These are phyloP conservation scores for Diaporthe humulicola DNA, from an alignment of 2,329 filamentous ascomycete species.

Conservation along the genomic window DNA sequence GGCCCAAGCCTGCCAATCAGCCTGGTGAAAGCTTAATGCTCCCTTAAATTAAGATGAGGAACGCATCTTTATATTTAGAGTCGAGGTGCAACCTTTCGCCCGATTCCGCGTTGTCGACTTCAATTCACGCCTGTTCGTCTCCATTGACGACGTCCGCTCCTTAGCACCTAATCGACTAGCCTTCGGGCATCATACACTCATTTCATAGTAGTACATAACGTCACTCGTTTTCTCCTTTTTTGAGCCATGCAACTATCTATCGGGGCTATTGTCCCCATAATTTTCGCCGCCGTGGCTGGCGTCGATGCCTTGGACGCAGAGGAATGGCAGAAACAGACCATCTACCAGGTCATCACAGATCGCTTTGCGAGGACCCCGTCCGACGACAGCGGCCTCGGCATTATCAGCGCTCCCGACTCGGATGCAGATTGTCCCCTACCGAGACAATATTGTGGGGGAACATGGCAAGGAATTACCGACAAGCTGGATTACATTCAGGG, in stretches of 20 bases:
- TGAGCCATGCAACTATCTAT: background rate
- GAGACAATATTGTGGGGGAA: slow-evolving; percentile 22
- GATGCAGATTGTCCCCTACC: slow-evolving; percentile 6
- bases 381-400: slow-evolving; percentile 1
- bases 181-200: slow-evolving; percentile 14
- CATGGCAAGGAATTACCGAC: slow-evolving; percentile 25
- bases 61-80: slow-evolving; percentile 7
- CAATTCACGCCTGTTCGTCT: background rate
- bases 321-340: slow-evolving; percentile 31
- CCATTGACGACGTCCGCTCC: slow-evolving; percentile 14
- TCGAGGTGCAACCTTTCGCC: background rate
- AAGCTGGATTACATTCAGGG: slow-evolving; percentile 29
- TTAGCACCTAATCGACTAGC: background rate
- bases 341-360: slow-evolving; percentile 27
- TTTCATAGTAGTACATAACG: background rate
- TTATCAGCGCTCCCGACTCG: background rate
- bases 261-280: background rate
- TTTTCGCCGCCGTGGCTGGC: slow-evolving; percentile 3
- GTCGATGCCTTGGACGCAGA: slow-evolving; percentile 9
- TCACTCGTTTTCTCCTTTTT: background rate
- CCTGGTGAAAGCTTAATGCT: slow-evolving; percentile 9
- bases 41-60: slow-evolving; percentile 16
- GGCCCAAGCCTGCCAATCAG: slow-evolving; percentile 8
- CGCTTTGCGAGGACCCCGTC: slow-evolving; percentile 12
- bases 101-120: too few relatives aligned